Evolutionary conservation across 176 grass and related monocot genomes (phyloP).

Genomic region (Zoysia japonica): DNA sequence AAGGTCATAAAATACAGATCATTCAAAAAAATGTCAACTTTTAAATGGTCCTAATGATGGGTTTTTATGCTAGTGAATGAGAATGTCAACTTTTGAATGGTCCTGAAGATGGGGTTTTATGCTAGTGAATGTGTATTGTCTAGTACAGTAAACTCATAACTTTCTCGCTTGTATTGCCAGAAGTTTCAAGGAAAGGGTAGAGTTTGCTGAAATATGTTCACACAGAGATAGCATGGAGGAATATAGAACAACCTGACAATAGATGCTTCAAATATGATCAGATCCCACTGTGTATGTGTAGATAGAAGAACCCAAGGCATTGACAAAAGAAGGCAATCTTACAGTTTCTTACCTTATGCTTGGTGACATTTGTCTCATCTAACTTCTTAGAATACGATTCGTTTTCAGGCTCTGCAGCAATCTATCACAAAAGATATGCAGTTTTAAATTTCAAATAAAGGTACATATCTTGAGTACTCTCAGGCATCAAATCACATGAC

Average conservation of each 20-base stretch:
- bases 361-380: constrained; percentile 23
- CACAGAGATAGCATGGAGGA: neutral
- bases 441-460: constrained; percentile 21
- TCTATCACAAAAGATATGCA: constrained; percentile 23
- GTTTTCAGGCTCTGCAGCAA: constrained; percentile 37
- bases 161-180: neutral
- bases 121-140: constrained; percentile 19
- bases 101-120: constrained; percentile 1
- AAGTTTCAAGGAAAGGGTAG: constrained; percentile 13
- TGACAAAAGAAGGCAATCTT: constrained; percentile 7
- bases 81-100: neutral
- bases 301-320: neutral
- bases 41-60: neutral
- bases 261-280: neutral
- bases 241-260: constrained; percentile 5
- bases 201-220: constrained; percentile 13
- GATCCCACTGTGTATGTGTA: neutral
- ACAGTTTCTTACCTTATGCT: constrained; percentile 36
- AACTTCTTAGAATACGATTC: constrained; percentile 33
- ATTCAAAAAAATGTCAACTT: constrained; percentile 5
- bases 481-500: neutral
- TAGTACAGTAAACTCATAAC: constrained; percentile 11
- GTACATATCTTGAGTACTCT: constrained; percentile 30
- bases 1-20: constrained; percentile 29
- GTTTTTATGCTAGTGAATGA: neutral